Base-by-base conservation (phyloP, 1,284 basidiomycete genomes). In the Trametes pubescens region DNA sequence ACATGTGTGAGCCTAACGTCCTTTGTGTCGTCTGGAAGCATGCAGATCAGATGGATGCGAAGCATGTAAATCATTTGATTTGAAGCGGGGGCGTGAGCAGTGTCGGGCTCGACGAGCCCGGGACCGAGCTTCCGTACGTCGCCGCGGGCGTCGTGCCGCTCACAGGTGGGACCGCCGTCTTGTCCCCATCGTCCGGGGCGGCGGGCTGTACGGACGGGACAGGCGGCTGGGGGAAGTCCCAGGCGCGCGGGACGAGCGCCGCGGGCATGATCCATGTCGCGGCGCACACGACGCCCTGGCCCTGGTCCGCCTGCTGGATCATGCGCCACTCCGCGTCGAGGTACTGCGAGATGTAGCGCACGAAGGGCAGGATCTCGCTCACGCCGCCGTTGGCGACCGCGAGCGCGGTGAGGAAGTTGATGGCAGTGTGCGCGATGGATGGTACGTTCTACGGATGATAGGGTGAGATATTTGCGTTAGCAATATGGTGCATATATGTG, bases 241-340 rank as follows among this genome's bases (percentile, higher is more conserved):
- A 93, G 44, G 91, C 79, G 26, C 88, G 87, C 38, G 91, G 88
- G 52, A 90, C 84, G 75, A 93, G 79, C 8, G 92, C 91, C 54
- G 87, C 86, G 24, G 91, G 92, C 82, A 93, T 86, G 59, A 93
- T 84, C 90, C 92, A 94, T 18, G 93, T 94, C 24, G 92, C 89
- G 53, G 90, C 90, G 74, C 92, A 94, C 38, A 94, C 87, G 22
- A 94, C 92, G 32, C 93, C 93, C 71, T 85, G 76, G 0, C 92
- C 92, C 54, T 81, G 70, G 71, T 94, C 83, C 69, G 89, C 84
- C 32, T 72, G 78, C 73, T 86, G 82, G 73, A 94, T 91, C 53
- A 81, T 65, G 59, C 76, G 79, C 80, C 87, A 92, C 73, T 93
- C 91, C 47, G 83, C 86, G 67, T 93, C 88, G 67, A 91, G 80